Evolutionary conservation across 768 basidiomycete species (phyloP).

Genomic region (Psilocybe sp.): DNA sequence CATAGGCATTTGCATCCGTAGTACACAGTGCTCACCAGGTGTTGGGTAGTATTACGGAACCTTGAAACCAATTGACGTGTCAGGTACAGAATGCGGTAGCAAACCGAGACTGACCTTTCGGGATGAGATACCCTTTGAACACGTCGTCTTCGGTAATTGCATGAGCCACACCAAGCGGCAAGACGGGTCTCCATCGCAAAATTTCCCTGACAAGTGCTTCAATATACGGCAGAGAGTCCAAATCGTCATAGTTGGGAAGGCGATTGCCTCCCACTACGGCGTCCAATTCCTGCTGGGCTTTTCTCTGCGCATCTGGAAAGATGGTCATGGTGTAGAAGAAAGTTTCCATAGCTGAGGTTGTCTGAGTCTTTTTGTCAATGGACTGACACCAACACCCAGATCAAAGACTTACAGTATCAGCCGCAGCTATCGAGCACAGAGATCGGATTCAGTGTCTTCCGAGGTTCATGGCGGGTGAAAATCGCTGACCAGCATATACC

Average conservation of each 20-base stretch:
- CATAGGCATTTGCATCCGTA: too few species aligned
- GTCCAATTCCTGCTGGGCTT: constrained; percentile 30
- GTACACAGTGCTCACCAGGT: too few species aligned
- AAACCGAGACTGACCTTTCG: constrained; percentile 12
- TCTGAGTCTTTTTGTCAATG: constrained; percentile 4
- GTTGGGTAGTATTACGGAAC: too few species aligned
- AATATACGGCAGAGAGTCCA: constrained; percentile 18
- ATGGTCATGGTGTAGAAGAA: constrained; percentile 27
- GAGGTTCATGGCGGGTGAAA: neutral
- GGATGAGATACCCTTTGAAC: constrained; percentile 24
- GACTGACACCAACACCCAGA: neutral
- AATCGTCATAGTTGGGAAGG: constrained; percentile 22
- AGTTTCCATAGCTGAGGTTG: constrained; percentile 10
- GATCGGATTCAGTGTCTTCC: neutral
- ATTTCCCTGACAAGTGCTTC: constrained; percentile 11
- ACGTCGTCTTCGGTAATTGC: constrained; percentile 21
- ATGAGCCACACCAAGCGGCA: constrained; percentile 20
- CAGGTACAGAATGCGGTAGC: too few species aligned
- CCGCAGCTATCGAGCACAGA: constrained; percentile 3
- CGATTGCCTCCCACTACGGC: constrained; percentile 21
- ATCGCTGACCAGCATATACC: constrained; percentile 12
- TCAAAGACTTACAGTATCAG: constrained; percentile 11
- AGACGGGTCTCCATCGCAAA: constrained; percentile 17
- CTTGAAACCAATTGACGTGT: too few species aligned
- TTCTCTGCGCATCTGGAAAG: constrained; percentile 25